Evolutionary conservation across 2,329 filamentous ascomycete species (phyloP).

Genomic region (Emergomyces pasteurianus): DNA sequence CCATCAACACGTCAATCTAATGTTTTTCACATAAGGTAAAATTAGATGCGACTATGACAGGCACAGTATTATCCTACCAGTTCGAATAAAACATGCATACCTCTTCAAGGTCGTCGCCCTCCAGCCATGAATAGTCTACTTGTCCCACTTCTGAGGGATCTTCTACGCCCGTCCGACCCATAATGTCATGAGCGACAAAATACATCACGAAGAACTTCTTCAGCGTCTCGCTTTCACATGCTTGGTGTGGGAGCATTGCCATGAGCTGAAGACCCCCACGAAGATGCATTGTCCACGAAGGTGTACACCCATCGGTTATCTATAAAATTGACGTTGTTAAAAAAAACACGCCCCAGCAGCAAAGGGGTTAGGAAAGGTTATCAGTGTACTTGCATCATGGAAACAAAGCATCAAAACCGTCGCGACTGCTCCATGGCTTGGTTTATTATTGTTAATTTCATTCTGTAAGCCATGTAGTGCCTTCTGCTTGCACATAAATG

Average conservation of each 20-base stretch:
- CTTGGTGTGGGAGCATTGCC: conserved; percentile 6
- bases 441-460: conserved; percentile 9
- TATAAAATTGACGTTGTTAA: conserved; percentile 4
- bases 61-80: neutral
- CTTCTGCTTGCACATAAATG: conserved; percentile 16
- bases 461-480: conserved; percentile 17
- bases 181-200: conserved; percentile 24
- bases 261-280: conserved; percentile 19
- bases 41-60: neutral
- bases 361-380: neutral
- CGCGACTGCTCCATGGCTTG: conserved; percentile 17
- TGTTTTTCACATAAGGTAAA: neutral
- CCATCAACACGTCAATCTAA: conserved; percentile 22
- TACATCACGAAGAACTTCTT: conserved; percentile 19
- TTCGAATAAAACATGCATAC: conserved; percentile 4
- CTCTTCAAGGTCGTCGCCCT: conserved; percentile 16
- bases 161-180: conserved; percentile 16
- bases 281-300: conserved; percentile 23
- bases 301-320: conserved; percentile 22
- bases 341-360: neutral
- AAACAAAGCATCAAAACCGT: conserved; percentile 25
- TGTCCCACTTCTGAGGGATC: neutral
- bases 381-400: conserved; percentile 15
- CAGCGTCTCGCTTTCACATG: conserved; percentile 12
- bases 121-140: conserved; percentile 10